A percentile compares a stretch with the other conserved stretches of the same genome.
Evolutionary conservation across 2,329 filamentous ascomycete genomes (phyloP).

Genomic region (Pseudogymnoascus sp.): DNA sequence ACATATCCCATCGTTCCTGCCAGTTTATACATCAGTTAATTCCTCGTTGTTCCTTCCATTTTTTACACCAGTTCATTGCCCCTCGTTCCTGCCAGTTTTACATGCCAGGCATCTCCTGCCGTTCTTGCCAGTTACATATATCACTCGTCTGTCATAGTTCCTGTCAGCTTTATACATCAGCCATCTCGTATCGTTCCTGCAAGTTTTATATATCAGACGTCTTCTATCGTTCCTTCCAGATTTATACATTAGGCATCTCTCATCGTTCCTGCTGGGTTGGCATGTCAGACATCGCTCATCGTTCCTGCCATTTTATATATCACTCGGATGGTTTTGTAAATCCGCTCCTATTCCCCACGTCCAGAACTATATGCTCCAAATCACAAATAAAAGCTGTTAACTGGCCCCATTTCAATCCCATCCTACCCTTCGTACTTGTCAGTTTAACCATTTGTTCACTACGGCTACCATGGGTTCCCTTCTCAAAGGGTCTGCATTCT

Average conservation of each 20-base stretch:
- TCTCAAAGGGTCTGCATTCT: slow-evolving; percentile 39
- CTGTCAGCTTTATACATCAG: background rate
- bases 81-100: too few species aligned
- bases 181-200: background rate
- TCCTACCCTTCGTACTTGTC: background rate
- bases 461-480: slow-evolving; percentile 30
- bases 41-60: too few species aligned
- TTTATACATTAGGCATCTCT: background rate
- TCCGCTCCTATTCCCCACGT: background rate
- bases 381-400: background rate
- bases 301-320: background rate
- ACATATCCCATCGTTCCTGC: too few species aligned
- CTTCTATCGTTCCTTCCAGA: background rate
- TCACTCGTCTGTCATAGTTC: background rate
- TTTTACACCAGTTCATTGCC: too few species aligned
- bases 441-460: background rate
- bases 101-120: too few species aligned
- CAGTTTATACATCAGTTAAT: too few species aligned
- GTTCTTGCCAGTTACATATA: too few species aligned
- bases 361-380: background rate
- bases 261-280: background rate
- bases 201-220: background rate
- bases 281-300: background rate
- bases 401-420: background rate
- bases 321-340: background rate